Percentiles rank a stretch among this genome's conserved stretches.
Evolutionary conservation across 306 rosid genomes (phyloP).

Genomic region (Alnus glutinosa): DNA sequence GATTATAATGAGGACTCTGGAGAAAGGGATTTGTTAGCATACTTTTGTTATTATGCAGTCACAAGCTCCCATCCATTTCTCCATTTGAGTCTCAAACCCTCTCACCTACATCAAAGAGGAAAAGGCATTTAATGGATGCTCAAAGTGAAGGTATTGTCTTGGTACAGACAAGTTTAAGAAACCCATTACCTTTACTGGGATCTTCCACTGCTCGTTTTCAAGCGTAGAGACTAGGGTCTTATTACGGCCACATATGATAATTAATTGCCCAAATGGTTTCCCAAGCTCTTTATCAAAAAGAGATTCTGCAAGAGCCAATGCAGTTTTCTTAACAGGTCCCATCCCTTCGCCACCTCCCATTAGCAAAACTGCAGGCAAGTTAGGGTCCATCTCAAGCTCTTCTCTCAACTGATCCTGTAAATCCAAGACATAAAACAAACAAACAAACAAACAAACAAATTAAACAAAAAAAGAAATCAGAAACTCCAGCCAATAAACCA

Average conservation of each 20-base stretch:
- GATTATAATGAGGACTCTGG: neutral
- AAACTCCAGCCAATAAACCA: slow-evolving; percentile 4
- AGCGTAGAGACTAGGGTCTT: slow-evolving; percentile 59
- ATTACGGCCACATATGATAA: slow-evolving; percentile 87
- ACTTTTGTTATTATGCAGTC: slow-evolving; percentile 98
- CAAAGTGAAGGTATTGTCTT: neutral
- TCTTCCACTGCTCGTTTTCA: slow-evolving; percentile 68
- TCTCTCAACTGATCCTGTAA: slow-evolving; percentile 71
- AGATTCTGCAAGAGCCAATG: slow-evolving; percentile 78
- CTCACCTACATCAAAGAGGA: slow-evolving; percentile 53
- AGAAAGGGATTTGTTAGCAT: slow-evolving; percentile 25
- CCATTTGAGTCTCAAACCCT: slow-evolving; percentile 91
- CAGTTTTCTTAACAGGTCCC: slow-evolving; percentile 98
- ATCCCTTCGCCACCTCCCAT: slow-evolving; percentile 99
- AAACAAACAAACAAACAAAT: neutral
- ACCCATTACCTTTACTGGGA: slow-evolving; percentile 74
- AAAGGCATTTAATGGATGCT: slow-evolving; percentile 16
- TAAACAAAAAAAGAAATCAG: slow-evolving; percentile 9
- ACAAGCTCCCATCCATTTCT: slow-evolving; percentile 99
- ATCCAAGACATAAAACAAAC: slow-evolving; percentile 16
- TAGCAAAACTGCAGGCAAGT: slow-evolving; percentile 85
- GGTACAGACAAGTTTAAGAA: slow-evolving; percentile 6
- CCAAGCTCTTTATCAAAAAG: slow-evolving; percentile 61
- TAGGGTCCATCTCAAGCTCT: slow-evolving; percentile 81
- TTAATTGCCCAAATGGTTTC: slow-evolving; percentile 79